Evolutionary conservation across 768 basidiomycete genomes (phyloP).

Genomic region (Boletus insuetus): DNA sequence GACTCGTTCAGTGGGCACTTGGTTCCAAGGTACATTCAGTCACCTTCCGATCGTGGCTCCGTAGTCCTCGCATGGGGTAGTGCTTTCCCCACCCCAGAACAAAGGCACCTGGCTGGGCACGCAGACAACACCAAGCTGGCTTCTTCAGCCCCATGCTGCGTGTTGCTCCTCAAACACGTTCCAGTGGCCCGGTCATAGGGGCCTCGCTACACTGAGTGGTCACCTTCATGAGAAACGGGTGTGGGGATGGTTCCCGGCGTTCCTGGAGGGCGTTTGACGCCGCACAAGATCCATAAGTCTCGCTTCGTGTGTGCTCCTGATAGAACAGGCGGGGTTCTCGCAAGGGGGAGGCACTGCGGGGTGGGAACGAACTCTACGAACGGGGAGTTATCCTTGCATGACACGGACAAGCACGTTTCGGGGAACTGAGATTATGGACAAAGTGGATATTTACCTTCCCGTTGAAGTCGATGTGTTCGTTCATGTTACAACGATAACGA

Average conservation of each 20-base stretch:
- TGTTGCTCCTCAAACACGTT: background rate
- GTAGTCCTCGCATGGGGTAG: background rate
- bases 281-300: conserved; percentile 37
- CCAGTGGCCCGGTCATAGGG: background rate
- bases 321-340: conserved; percentile 6
- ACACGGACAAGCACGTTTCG: background rate
- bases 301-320: conserved; percentile 22
- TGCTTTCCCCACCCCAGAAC: conserved; percentile 6
- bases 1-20: background rate
- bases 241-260: conserved; percentile 14
- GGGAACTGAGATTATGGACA: background rate
- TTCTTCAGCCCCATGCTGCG: background rate
- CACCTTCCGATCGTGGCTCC: background rate
- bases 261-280: conserved; percentile 17
- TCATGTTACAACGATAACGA: conserved; percentile 12
- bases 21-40: background rate
- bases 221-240: conserved; percentile 23
- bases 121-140: conserved; percentile 37
- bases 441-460: background rate
- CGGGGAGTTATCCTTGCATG: conserved; percentile 3
- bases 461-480: conserved; percentile 14
- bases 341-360: conserved; percentile 20
- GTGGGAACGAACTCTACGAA: conserved; percentile 23
- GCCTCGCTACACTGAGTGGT: conserved; percentile 1
- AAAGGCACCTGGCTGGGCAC: conserved; percentile 22